Base-by-base conservation (phyloP, 176 grass and related monocot species). In the Triticum timopheevii region DNA sequence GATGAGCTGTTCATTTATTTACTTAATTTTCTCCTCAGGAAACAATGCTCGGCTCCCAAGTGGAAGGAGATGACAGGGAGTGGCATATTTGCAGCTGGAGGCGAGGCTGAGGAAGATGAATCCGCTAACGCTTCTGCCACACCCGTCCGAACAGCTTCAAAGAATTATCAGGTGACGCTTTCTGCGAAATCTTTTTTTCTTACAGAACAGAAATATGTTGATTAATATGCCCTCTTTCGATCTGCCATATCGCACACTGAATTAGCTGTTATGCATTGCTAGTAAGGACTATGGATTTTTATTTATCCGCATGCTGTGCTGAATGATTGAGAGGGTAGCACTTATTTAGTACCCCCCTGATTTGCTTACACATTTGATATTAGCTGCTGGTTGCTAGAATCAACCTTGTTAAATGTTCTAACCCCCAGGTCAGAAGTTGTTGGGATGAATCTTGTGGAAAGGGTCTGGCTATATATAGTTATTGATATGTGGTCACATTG, bases 1-100 rank as follows among this genome's bases (percentile, higher is more conserved):
- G 76, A 44, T 76, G 44, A 73, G 23, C 13, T 4, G 10, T 65
- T 87, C 0, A 8, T 47, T 44, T 35, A 12, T 30, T 75, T 13
- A 13, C 12, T n/a, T 36, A 68, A 52, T 65, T 76, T 87, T 76
- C 4, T 6, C 16, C 73, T 69, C 79, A 98, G 95, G 91, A 98
- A 98, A 92, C 91, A 91, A 87, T 98, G 95, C 54, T 98, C 93
- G 10, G 95, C 90, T 84, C 91, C 95, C 25, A 97, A 97, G 81
- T 93, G 93, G 91, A 97, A 97, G 84, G 95, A 98, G 89, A 98
- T 98, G 93, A 92, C 93, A 84, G 95, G 95, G 27, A 95, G 95
- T 65, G 95, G 95, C 22, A 98, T 98, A 83, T 98, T 98, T 85
- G 83, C 88, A 73, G 86, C 87, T 79, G 91, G 68, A 45, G 86